phyloP scores from a whole-genome alignment of 2,329 filamentous ascomycete genomes.

The Exophiala aquamarina region DNA sequence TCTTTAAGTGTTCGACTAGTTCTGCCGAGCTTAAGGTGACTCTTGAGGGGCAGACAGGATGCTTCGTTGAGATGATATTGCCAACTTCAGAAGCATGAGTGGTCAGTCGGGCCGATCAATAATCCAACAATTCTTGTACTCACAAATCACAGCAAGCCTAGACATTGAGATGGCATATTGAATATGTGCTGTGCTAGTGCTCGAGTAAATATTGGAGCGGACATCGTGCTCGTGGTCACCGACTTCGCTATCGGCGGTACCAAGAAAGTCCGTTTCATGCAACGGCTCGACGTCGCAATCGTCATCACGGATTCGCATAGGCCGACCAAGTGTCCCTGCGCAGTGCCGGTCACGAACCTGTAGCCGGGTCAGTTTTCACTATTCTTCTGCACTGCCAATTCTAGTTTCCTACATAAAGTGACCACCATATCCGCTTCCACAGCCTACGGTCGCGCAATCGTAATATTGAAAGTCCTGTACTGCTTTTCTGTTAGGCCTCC shows the following conservation, averaged over 20 bases:
- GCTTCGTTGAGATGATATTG: not conserved
- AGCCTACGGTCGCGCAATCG: no score
- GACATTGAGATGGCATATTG: no score
- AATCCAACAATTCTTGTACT: no score
- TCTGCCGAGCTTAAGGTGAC: no score
- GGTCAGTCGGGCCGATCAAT: not conserved
- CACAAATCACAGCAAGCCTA: no score
- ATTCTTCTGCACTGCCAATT: constrained; percentile 1
- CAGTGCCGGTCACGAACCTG: constrained; percentile 24
- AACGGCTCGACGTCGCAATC: constrained; percentile 27
- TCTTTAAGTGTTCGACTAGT: no score
- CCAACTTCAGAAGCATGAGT: constrained; percentile 1
- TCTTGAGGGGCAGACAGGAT: no score
- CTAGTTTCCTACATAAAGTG: constrained; percentile 22
- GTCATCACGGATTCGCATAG: constrained; percentile 27
- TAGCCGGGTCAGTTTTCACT: constrained; percentile 7
- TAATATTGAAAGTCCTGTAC: no score
- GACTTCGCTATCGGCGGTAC: not conserved
- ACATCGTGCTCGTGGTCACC: not conserved
- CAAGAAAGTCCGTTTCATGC: constrained; percentile 19
- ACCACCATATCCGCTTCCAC: constrained; percentile 29
- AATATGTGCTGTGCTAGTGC: not conserved
- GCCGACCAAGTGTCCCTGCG: constrained; percentile 28
- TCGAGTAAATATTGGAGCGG: constrained; percentile 4
- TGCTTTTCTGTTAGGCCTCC: no score